phyloP scores from a whole-genome alignment of 352 stramenopile species.

The Globisporangium solare region DNA sequence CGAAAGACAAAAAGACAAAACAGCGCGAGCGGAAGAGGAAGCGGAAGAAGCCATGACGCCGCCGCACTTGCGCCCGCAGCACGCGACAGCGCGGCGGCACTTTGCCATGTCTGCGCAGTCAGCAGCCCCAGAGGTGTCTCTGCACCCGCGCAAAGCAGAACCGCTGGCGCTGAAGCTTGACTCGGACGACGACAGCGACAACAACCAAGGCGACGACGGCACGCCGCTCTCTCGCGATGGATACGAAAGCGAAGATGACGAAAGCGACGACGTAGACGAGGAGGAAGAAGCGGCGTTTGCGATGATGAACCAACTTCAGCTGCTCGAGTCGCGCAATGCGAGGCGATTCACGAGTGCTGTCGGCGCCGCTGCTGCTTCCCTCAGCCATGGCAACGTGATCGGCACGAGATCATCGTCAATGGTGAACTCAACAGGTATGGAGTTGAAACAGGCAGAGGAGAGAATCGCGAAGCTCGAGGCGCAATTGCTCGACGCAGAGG shows the following conservation, averaged over 20 bases:
- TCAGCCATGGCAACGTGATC: neutral
- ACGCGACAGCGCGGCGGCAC: too few species aligned
- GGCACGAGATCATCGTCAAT: neutral
- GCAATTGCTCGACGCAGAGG: conserved; percentile 60
- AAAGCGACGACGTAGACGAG: conserved; percentile 12
- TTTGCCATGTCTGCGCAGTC: too few species aligned
- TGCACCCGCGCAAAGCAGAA: neutral
- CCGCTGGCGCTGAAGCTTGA: neutral
- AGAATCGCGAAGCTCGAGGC: conserved; percentile 38
- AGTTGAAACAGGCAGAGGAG: conserved; percentile 57
- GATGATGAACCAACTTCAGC: conserved; percentile 16
- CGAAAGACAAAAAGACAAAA: neutral
- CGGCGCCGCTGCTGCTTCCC: neutral
- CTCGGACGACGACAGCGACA: neutral
- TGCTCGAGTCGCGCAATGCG: conserved; percentile 8
- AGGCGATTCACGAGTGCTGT: neutral
- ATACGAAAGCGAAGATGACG: neutral
- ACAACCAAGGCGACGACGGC: neutral
- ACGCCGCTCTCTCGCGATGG: neutral
- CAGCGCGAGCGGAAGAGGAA: too few species aligned
- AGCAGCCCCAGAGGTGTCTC: too few species aligned
- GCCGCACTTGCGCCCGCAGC: too few species aligned
- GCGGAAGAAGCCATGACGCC: too few species aligned
- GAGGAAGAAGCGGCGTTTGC: conserved; percentile 10
- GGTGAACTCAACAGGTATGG: conserved; percentile 13